These are phyloP conservation scores for Dictyostelium firmibasis DNA, from an alignment of 78 protist genomes.

Conservation along the genomic window DNA sequence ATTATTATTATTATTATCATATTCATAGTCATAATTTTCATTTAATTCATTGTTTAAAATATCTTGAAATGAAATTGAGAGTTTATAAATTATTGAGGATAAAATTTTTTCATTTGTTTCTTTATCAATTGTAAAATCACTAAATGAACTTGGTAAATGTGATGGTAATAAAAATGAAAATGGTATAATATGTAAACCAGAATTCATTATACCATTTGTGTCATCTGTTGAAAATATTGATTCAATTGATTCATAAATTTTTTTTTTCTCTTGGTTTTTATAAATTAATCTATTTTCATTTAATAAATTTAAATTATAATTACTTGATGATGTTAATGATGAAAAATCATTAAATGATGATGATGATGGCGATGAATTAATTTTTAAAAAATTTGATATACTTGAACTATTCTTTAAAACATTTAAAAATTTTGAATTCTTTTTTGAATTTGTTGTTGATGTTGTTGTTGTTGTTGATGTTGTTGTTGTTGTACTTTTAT, in stretches of 20 bases:
- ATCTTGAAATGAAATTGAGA: background rate
- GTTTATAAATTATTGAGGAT: background rate
- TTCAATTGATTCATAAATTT: background rate
- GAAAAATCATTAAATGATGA: background rate
- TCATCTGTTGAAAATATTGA: background rate
- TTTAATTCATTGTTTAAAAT: background rate
- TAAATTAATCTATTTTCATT: background rate
- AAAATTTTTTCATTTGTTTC: background rate
- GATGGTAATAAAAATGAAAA: conserved; percentile 1
- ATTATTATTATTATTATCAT: background rate
- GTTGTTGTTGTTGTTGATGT: too few species aligned
- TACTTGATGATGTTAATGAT: background rate
- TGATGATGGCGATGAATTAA: background rate
- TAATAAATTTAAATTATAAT: background rate
- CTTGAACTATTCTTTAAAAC: background rate
- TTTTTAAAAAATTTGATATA: background rate
- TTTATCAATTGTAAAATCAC: background rate
- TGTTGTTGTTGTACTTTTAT: background rate
- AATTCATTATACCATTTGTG: background rate
- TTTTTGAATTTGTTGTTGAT: background rate
- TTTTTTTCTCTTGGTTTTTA: background rate
- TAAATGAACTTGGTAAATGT: background rate
- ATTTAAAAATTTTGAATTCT: background rate
- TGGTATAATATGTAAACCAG: conserved; percentile 10
- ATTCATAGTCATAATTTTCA: too few species aligned